Evolutionary conservation across 768 basidiomycete species (phyloP).

Genomic region (Tephrocybe sp.): DNA sequence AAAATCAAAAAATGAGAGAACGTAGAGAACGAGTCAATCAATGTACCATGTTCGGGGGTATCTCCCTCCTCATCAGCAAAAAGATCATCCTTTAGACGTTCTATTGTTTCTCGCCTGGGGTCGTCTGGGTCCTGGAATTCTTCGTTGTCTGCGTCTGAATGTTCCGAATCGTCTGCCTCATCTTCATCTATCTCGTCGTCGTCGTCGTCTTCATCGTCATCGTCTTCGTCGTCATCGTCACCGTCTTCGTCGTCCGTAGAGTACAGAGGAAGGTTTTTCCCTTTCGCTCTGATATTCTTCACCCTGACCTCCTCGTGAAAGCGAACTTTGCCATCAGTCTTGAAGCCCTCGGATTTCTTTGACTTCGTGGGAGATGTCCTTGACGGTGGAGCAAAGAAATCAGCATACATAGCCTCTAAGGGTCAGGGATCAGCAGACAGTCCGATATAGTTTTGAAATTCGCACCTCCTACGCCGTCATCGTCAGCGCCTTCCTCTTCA

Average conservation of each 20-base stretch:
- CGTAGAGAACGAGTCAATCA: constrained; percentile 13
- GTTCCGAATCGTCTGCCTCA: constrained; percentile 38
- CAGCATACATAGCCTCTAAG: constrained; percentile 68
- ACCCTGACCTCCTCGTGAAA: constrained; percentile 83
- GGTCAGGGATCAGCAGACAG: constrained; percentile 3
- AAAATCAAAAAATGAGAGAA: constrained; percentile 2
- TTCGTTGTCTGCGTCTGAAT: constrained; percentile 17
- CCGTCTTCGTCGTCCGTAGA: constrained; percentile 42
- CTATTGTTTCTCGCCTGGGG: constrained; percentile 47
- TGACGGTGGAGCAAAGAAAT: constrained; percentile 77
- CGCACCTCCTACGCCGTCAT: constrained; percentile 43
- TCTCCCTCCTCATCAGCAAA: constrained; percentile 75
- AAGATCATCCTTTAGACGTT: constrained; percentile 73
- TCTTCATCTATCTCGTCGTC: constrained; percentile 13
- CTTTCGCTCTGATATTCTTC: constrained; percentile 75
- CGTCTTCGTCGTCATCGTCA: constrained; percentile 32
- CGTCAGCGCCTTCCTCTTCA: constrained; percentile 45
- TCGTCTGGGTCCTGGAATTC: constrained; percentile 24
- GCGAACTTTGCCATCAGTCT: constrained; percentile 52
- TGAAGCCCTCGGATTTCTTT: constrained; percentile 20
- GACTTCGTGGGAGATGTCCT: constrained; percentile 13
- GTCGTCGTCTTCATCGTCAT: constrained; percentile 5
- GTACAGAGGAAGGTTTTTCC: constrained; percentile 60
- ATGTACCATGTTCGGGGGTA: constrained; percentile 25
- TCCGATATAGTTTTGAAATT: constrained; percentile 9